These are phyloP conservation scores for Saccharomycopsis sp. DNA, from an alignment of 805 yeast species.

Conservation along the genomic window DNA sequence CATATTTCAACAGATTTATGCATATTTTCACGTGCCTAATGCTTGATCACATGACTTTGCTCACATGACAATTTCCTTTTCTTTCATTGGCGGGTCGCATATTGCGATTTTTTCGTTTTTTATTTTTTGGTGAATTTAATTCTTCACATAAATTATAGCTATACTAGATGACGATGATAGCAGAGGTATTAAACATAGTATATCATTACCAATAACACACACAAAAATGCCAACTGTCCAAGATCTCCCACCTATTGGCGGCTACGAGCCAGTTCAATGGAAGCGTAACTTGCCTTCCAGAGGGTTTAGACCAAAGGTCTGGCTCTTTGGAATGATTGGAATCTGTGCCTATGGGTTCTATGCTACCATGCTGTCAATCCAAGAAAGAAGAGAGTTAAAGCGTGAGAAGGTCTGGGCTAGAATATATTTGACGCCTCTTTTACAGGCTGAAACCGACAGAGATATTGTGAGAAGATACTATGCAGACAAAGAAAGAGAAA, in stretches of 20 bases:
- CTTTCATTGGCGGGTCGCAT: background rate
- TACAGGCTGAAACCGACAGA: constrained; percentile 79
- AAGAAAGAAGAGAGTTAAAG: constrained; percentile 67
- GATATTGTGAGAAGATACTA: constrained; percentile 64
- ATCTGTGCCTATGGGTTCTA: constrained; percentile 70
- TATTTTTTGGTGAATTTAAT: background rate
- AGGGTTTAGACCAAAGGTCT: constrained; percentile 74
- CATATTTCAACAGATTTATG: no score
- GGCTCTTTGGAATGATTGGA: constrained; percentile 57
- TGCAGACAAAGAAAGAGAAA: constrained; percentile 64
- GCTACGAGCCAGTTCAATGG: constrained; percentile 86
- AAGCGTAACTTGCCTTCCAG: constrained; percentile 78
- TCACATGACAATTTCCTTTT: constrained; percentile 1
- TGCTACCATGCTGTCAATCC: constrained; percentile 55
- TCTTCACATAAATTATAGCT: background rate
- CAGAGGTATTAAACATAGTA: background rate
- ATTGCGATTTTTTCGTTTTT: background rate
- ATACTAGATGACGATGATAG: background rate
- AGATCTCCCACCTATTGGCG: constrained; percentile 83
- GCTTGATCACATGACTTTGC: background rate
- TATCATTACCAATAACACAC: no score
- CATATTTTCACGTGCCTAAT: background rate
- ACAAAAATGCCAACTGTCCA: constrained; percentile 38
- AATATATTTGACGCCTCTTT: constrained; percentile 61
- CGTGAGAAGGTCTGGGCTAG: constrained; percentile 78